A percentile compares a stretch with the other conserved stretches of the same genome.
Conservation (phyloP, 352 stramenopile genomes). For the Phytopythium cucurbitacearum region DNA sequence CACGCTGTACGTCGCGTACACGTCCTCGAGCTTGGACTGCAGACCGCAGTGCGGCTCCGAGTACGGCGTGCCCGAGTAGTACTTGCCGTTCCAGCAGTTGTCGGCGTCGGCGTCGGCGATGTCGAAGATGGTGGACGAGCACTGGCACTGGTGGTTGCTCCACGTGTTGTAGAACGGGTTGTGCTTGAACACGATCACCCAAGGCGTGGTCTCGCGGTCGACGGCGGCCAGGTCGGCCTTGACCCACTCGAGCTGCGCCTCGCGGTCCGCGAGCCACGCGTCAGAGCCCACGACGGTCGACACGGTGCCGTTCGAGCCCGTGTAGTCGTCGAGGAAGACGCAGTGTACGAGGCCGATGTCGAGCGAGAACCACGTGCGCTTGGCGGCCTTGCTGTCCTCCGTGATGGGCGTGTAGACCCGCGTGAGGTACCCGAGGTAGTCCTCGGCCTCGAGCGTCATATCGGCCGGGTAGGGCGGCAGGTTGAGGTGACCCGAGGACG, state of each 20-base stretch:
- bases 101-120: slow-evolving; percentile 23
- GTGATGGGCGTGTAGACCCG: slow-evolving; percentile 50
- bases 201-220: slow-evolving; percentile 71
- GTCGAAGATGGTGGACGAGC: slow-evolving; percentile 32
- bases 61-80: slow-evolving; percentile 29
- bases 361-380: slow-evolving; percentile 46
- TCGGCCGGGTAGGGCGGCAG: slow-evolving; percentile 35
- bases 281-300: slow-evolving; percentile 32
- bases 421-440: slow-evolving; percentile 39
- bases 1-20: slow-evolving; percentile 36
- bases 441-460: slow-evolving; percentile 23
- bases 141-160: slow-evolving; percentile 51
- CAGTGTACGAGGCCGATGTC: slow-evolving; percentile 53
- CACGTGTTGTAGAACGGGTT: slow-evolving; percentile 67
- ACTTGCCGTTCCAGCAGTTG: slow-evolving; percentile 46
- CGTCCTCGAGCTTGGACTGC: slow-evolving; percentile 35
- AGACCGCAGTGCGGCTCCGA: slow-evolving; percentile 43
- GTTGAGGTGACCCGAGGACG: slow-evolving; percentile 33
- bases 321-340: slow-evolving; percentile 65
- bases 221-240: slow-evolving; percentile 53
- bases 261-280: slow-evolving; percentile 29
- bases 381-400: slow-evolving; percentile 23
- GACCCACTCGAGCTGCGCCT: slow-evolving; percentile 49
- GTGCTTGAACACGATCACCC: slow-evolving; percentile 79
- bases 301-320: slow-evolving; percentile 27